These are phyloP conservation scores for Penium margaritaceum DNA, from an alignment of 139 green algal species.

Conservation along the genomic window DNA sequence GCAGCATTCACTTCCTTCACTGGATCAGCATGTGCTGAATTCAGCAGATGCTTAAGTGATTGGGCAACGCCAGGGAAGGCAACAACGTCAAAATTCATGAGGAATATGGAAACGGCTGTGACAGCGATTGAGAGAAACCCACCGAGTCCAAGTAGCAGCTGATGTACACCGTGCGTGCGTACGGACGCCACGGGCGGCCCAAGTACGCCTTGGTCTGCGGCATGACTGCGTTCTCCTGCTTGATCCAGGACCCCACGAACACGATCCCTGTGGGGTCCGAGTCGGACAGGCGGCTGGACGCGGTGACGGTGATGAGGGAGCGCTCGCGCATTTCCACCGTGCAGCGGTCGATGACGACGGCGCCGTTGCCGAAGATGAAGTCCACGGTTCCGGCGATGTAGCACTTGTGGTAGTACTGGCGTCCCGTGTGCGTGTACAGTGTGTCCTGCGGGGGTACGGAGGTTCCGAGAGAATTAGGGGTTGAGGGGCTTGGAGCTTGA, in stretches of 20 bases:
- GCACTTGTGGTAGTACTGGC: slow-evolving; percentile 25
- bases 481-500: too few relatives aligned
- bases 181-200: slow-evolving; percentile 4
- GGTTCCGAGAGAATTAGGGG: too few relatives aligned
- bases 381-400: slow-evolving; percentile 11
- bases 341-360: neutral
- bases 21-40: too few relatives aligned
- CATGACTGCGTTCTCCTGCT: neutral
- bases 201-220: slow-evolving; percentile 1
- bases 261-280: neutral
- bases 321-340: neutral
- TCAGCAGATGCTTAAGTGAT: too few relatives aligned
- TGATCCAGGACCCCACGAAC: neutral
- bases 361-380: slow-evolving; percentile 25
- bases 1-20: too few relatives aligned
- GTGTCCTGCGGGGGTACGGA: slow-evolving; percentile 19
- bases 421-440: slow-evolving; percentile 6
- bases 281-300: neutral
- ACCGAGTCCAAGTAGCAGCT: neutral
- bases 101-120: neutral
- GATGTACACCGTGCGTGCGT: neutral
- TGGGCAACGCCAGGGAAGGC: neutral
- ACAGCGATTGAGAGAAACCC: neutral
- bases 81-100: neutral
- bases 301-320: neutral